These are phyloP conservation scores for Xylaria longipes DNA, from an alignment of 495 filamentous ascomycete genomes.

Conservation along the genomic window DNA sequence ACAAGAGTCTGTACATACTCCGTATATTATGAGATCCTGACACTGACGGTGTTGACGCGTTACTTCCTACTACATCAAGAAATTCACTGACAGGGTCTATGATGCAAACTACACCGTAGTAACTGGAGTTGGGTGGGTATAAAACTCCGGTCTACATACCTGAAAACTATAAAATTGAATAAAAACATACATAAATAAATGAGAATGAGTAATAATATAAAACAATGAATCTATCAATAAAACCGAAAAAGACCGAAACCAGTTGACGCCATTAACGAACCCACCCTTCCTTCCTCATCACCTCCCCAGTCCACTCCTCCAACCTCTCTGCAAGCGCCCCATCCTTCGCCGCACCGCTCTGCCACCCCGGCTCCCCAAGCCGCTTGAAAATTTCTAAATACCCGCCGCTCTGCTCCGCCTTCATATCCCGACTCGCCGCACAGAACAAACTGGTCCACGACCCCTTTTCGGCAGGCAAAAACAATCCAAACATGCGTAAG, in stretches of 20 bases:
- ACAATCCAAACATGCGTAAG: constrained; percentile 35
- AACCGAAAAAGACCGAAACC: background rate
- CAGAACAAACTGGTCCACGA: constrained; percentile 49
- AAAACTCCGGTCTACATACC: too few species aligned
- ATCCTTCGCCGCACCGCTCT: constrained; percentile 40
- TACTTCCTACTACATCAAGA: too few species aligned
- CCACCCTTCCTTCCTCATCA: constrained; percentile 36
- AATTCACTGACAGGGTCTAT: too few species aligned
- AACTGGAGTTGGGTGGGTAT: too few species aligned
- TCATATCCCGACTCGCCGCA: constrained; percentile 48
- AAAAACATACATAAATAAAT: background rate
- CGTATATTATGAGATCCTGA: too few species aligned
- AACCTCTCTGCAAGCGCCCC: constrained; percentile 36
- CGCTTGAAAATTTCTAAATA: constrained; percentile 42
- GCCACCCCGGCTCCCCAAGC: constrained; percentile 41
- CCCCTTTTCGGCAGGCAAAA: constrained; percentile 45
- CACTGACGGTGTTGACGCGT: too few species aligned
- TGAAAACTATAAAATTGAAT: background rate
- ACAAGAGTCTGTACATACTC: too few species aligned
- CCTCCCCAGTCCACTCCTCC: constrained; percentile 38
- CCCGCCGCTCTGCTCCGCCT: constrained; percentile 45
- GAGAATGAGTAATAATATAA: background rate
- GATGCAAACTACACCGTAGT: too few species aligned
- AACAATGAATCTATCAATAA: background rate
- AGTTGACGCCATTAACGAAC: background rate